Evolutionary conservation across 306 rosid species (phyloP), one percentile per base, ranked within the genome.

Genomic region (Echinosophora koreensis): DNA sequence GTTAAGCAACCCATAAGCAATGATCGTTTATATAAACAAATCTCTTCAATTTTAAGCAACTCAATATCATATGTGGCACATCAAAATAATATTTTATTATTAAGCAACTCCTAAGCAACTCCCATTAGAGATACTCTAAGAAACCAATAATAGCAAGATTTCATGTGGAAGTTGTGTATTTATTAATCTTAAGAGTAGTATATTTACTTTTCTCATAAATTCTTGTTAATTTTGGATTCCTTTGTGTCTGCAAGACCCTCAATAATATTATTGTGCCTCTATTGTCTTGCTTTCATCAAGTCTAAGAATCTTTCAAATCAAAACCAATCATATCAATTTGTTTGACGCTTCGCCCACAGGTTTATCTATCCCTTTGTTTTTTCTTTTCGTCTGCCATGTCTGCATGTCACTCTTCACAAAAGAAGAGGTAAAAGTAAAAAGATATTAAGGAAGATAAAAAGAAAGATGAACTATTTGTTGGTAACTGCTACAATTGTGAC

Each of bases 271-370:
- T 66, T 80, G 50, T 38, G 4, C 64, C 54, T 28, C 12, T 30
- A 14, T 37, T 77, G 50, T 66, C 77, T 59, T 66, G 52, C 74
- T 78, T 82, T 85, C 80, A 82, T 64, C 71, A 50, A 69, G 27
- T 60, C 44, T 55, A 51, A 54, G 80, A 65, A 83, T 83, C 85
- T 83, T 83, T 84, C 84, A 79, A 73, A 81, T 85, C 82, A 75
- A 51, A 64, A 28, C 38, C 84, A 82, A 78, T 58, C 76, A 82
- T 74, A 41, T 44, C 77, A n/a, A 18, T 15, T 69, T 81, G 55
- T 65, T 76, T 46, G 44, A 13, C 62, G 57, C 79, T 11, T 27
- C 37, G 4, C 44, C 28, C 44, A 46, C 57, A 51, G 30, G 6
- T 18, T 55, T 18, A 37, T 73, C 66, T 22, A 22, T 73, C 66